Conservation (phyloP, 1,139 yeast species). For the Hemisphaericaspora subhashii region DNA sequence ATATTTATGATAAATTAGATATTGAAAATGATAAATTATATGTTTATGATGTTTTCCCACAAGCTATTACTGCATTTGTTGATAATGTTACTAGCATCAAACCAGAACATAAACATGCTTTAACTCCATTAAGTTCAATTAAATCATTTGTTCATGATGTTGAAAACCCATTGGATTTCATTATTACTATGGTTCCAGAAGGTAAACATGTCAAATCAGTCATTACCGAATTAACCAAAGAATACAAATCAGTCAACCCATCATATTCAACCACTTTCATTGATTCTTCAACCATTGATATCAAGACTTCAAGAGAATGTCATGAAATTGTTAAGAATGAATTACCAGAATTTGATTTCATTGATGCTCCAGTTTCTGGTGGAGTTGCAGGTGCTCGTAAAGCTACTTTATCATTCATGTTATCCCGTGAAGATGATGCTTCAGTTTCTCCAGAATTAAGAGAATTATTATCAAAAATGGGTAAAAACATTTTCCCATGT, state of each 20-base stretch:
- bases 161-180: conserved; percentile 39
- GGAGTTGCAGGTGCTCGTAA: conserved; percentile 62
- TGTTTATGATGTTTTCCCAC: conserved; percentile 44
- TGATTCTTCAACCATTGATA: conserved; percentile 60
- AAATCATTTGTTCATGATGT: conserved; percentile 37
- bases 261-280: conserved; percentile 25
- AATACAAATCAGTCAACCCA: conserved; percentile 21
- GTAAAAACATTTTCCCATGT: conserved; percentile 53
- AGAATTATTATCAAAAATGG: conserved; percentile 47
- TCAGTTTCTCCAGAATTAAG: conserved; percentile 28
- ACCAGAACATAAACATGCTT: conserved; percentile 22
- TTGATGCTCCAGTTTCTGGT: conserved; percentile 65
- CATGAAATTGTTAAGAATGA: conserved; percentile 35
- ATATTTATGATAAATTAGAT: conserved; percentile 44
- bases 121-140: conserved; percentile 25
- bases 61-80: conserved; percentile 30
- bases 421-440: conserved; percentile 37
- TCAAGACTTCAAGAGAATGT: conserved; percentile 46
- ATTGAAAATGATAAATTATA: conserved; percentile 37
- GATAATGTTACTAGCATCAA: conserved; percentile 23
- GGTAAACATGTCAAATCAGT: conserved; percentile 53
- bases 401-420: conserved; percentile 59
- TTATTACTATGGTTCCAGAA: conserved; percentile 61
- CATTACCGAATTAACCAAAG: conserved; percentile 38
- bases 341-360: conserved; percentile 40